Evolutionary conservation across 1,284 basidiomycete genomes (phyloP), one percentile per base, ranked within the genome.

Genomic region (Neolentinus lepideus): DNA sequence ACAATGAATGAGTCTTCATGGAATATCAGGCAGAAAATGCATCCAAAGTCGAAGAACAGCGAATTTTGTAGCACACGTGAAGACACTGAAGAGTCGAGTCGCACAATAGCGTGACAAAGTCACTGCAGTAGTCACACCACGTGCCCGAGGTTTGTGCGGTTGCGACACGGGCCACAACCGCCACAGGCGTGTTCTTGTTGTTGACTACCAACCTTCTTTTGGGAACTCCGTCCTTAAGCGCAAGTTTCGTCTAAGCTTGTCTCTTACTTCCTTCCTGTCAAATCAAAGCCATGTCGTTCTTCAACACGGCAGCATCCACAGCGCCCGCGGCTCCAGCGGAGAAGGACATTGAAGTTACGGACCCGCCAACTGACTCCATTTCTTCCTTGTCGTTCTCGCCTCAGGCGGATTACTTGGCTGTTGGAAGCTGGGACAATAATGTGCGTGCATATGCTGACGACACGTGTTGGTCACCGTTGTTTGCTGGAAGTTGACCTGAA

Each of bases 371-470:
- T 22, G 89, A 92, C 69, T 88, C 86, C 12, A 84, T 91, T 51
- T 89, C 87, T 3, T 81, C 81, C 25, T 64, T 92, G 50, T 70
- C 81, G 2, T 92, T 90, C 70, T 85, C 82, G 1, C 69, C 74
- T 24, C 74, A 75, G 54, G 83, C 81, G 10, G 85, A 90, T 63
- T 85, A 84, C 60, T 75, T 92, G 16, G 87, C 89, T 1, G 88
- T 88, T 12, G 86, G 79, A 25, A 85, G 84, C 60, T 92, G 89
- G 88, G 85, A 89, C 65, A 82, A 81, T 63, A 78, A 80, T 68
- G 83, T 83, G 56, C 19, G 61, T 51, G 14, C 52, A 36, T 8
- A 21, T 19, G 24, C 27, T 21, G 19, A 48, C 25, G 2, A 19
- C 25, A 14, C 48, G 16, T 24, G 24, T 33, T 52, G 19, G 38